Percentiles rank a stretch among this genome's conserved stretches.
Conservation (phyloP, 139 green algal genomes). For the Pedinophyceae sp. region DNA sequence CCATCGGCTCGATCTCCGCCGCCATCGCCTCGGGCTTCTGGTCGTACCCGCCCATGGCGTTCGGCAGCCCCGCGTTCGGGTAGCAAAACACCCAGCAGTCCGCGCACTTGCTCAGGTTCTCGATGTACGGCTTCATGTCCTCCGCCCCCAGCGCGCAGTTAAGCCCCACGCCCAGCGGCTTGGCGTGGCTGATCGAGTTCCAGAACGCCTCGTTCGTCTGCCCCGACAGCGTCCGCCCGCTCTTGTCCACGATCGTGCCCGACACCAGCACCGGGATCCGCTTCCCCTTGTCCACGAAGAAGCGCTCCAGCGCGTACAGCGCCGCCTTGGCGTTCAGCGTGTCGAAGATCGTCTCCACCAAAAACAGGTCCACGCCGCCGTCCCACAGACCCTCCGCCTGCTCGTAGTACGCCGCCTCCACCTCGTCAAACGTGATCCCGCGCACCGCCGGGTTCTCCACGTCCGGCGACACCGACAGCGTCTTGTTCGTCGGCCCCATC, state of each 20-base stretch:
- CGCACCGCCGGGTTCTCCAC: conserved; percentile 95
- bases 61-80: conserved; percentile 93
- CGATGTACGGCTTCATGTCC: conserved; percentile 90
- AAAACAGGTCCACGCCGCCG: conserved; percentile 85
- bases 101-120: conserved; percentile 67
- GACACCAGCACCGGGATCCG: conserved; percentile 86
- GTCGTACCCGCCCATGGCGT: conserved; percentile 97
- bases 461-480: conserved; percentile 79
- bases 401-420: conserved; percentile 84
- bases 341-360: conserved; percentile 99
- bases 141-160: conserved; percentile 91
- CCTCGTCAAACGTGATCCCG: conserved; percentile 87
- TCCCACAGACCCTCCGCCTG: conserved; percentile 71
- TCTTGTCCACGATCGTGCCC: conserved; percentile 92
- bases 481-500: conserved; percentile 93
- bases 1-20: conserved; percentile 85
- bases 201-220: conserved; percentile 99
- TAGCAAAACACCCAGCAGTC: conserved; percentile 96
- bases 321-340: conserved; percentile 93
- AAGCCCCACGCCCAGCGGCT: conserved; percentile 82
- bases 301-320: conserved; percentile 81
- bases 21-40: conserved; percentile 86
- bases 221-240: conserved; percentile 80
- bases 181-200: conserved; percentile 79
- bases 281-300: conserved; percentile 54